phyloP scores from a whole-genome alignment of 345 rosid species.

The Citrus reticulata region DNA sequence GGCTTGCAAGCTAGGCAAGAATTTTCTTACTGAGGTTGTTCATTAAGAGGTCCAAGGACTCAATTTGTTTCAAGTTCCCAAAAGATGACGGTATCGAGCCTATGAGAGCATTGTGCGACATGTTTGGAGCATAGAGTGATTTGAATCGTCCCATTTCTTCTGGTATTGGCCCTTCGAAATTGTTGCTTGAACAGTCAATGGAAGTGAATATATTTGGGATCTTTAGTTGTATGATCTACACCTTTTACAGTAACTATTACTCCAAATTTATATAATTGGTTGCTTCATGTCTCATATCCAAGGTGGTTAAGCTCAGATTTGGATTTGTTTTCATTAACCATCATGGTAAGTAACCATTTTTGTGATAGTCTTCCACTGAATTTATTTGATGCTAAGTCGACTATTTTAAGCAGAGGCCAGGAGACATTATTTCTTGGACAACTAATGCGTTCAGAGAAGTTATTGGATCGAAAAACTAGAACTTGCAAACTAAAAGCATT shows the following conservation, averaged over 20 bases:
- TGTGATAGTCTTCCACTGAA: no score
- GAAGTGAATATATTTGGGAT: no score
- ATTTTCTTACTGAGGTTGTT: slow-evolving; percentile 18
- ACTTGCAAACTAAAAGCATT: no score
- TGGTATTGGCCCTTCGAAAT: no score
- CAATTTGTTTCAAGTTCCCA: no score
- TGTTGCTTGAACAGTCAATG: no score
- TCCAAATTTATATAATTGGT: slow-evolving; percentile 27
- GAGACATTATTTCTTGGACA: not conserved
- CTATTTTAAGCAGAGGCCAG: slow-evolving; percentile 35
- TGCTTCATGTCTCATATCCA: not conserved
- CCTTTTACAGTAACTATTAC: slow-evolving; percentile 20
- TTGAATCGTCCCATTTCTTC: no score
- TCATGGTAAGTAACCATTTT: slow-evolving; percentile 20
- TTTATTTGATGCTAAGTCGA: slow-evolving; percentile 10
- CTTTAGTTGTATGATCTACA: no score
- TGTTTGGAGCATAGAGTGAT: no score
- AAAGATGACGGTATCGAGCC: no score
- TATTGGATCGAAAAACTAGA: slow-evolving; percentile 20
- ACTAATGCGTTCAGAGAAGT: not conserved
- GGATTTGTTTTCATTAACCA: slow-evolving; percentile 1
- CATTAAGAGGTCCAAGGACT: slow-evolving; percentile 13
- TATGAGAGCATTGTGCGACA: no score
- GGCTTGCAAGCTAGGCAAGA: slow-evolving; percentile 14
- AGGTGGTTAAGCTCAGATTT: not conserved